These are phyloP conservation scores for Trichoderma cornu-damae DNA, from an alignment of 2,329 filamentous ascomycete species.

Conservation along the genomic window DNA sequence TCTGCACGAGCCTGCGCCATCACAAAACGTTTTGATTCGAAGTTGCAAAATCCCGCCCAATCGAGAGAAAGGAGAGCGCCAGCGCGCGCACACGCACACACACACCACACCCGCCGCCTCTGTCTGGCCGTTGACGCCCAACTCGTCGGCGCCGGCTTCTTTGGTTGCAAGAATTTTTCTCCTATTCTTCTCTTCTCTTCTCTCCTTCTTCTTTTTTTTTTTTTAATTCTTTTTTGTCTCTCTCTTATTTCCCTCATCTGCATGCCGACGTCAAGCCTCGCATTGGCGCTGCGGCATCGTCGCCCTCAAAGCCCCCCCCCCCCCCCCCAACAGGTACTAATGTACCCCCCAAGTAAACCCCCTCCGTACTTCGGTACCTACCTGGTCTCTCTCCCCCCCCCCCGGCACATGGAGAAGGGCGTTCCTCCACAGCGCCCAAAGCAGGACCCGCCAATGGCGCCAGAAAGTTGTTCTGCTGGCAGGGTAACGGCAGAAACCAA, in stretches of 20 bases:
- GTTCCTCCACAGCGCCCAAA: slow-evolving; percentile 1
- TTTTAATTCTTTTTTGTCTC: no score
- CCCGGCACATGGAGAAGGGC: slow-evolving; percentile 14
- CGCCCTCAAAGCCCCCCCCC: no score
- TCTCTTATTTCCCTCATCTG: slow-evolving; percentile 14
- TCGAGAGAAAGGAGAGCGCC: background rate
- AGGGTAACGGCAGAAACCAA: slow-evolving; percentile 9
- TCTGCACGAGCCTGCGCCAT: slow-evolving; percentile 13
- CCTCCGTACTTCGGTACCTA: no score
- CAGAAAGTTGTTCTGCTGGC: slow-evolving; percentile 11
- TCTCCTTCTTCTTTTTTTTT: no score
- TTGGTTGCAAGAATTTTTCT: no score
- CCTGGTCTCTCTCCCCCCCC: no score
- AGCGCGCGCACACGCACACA: background rate
- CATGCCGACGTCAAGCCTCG: background rate
- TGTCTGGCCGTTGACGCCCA: slow-evolving; percentile 1
- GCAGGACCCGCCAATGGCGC: background rate
- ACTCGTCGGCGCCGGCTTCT: background rate
- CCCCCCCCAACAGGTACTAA: background rate
- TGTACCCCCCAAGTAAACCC: background rate
- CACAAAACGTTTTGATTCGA: slow-evolving; percentile 6
- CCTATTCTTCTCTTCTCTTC: no score
- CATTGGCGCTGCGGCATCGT: background rate
- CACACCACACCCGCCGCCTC: background rate
- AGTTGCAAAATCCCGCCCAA: background rate